Base-by-base conservation (phyloP, 2,329 filamentous ascomycete genomes). In the Beauveria sp. region DNA sequence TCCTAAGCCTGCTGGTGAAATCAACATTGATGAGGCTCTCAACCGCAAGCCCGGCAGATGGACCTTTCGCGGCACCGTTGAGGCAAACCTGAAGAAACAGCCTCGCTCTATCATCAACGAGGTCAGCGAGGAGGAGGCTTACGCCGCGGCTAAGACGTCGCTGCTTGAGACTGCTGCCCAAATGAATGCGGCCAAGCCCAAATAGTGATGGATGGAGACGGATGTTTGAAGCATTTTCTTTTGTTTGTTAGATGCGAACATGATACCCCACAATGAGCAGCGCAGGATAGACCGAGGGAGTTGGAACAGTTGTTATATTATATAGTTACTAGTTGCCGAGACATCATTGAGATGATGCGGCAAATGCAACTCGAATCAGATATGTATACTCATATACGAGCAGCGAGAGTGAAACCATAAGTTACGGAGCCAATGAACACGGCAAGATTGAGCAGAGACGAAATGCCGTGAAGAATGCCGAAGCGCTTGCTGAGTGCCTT, bases 361-460 rank as follows among this genome's bases (percentile, higher is more conserved):
- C 10, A n/a, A 43, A 24, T 52, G n/a, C 12, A 48, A 48, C 8
- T 40, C 20, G 24, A 48, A 20, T 28, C 16, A 55, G 55, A 45
- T 0, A 1, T 6, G 52, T 24, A 51, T 22, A 24, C 49, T 60
- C 20, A 60, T 18, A 60, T 26, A 24, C 57, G 83, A 65, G 83
- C 80, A 14, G 86, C 87, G 51, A 99, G 77, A 9, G 88, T 83
- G 66, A 90, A 82, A 1, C 91, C 93, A 76, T 98, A 98, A 68
- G 81, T 86, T 3, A 96, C 70, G 48, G 88, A 87, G 0, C 87
- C 85, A 48, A 88, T 73, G 54, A 96, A 80, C 0, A 85, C 88
- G 2, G 83, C 74, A 63, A 98, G 71, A 73, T 97, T 97, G 22
- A 96, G 73, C 64, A 96, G 73, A 31, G 89, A 89, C 8, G 91